Percentiles rank a stretch among this genome's conserved stretches.
phyloP scores from a whole-genome alignment of 768 basidiomycete species.

The Phylloporus rhodoxanthus region DNA sequence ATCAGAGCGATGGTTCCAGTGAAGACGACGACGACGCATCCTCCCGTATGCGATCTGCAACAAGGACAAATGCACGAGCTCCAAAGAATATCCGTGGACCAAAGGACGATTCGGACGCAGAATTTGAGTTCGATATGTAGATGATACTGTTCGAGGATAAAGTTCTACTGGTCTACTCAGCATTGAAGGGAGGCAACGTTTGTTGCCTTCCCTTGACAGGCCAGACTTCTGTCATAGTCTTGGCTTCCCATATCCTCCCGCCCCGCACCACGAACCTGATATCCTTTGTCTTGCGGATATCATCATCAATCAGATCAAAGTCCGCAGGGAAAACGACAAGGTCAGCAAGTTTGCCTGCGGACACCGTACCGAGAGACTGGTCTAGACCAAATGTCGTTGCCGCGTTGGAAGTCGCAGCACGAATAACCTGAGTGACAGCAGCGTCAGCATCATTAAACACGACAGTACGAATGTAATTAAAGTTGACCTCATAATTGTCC shows the following conservation, averaged over 20 bases:
- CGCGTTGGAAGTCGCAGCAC: constrained; percentile 61
- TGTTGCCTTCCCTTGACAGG: constrained; percentile 56
- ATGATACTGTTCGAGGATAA: not conserved
- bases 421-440: constrained; percentile 43
- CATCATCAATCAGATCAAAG: constrained; percentile 50
- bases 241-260: constrained; percentile 66
- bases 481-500: constrained; percentile 59
- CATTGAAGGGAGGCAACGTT: constrained; percentile 54
- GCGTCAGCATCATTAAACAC: not conserved
- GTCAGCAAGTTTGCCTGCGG: constrained; percentile 65
- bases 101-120: constrained; percentile 69
- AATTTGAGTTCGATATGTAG: constrained; percentile 73
- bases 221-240: constrained; percentile 65
- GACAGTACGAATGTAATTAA: not conserved
- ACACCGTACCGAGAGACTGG: constrained; percentile 56
- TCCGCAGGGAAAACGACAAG: constrained; percentile 59
- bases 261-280: constrained; percentile 56
- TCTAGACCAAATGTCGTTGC: constrained; percentile 62
- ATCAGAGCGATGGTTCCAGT: constrained; percentile 37
- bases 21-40: constrained; percentile 47
- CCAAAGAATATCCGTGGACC: constrained; percentile 51
- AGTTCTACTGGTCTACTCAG: constrained; percentile 26
- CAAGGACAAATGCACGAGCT: constrained; percentile 46
- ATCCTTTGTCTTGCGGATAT: constrained; percentile 45
- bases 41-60: constrained; percentile 53